Evolutionary conservation across 1,284 basidiomycete species (phyloP), one percentile per base, ranked within the genome.

Genomic region (Vanrija humicola): DNA sequence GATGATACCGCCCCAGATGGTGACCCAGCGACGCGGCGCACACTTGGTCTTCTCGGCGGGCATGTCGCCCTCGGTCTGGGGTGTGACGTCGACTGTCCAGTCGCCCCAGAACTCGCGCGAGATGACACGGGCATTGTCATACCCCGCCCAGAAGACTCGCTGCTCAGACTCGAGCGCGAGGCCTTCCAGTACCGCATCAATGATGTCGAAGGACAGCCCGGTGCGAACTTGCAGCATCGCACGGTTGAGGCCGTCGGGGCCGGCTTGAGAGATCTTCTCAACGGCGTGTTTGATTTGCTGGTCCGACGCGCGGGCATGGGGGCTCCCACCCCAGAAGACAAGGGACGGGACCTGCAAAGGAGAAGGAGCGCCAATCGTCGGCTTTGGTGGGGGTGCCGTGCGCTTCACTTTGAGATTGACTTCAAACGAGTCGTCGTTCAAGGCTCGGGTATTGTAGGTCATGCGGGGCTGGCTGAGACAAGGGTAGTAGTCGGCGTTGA

Each of bases 111-210:
- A 79, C 5, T 76, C 72, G 0, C 81, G 78, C 63, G 78, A 68
- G 58, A 85, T 76, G 38, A 88, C 70, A n/a, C 78, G 68, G 34
- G 81, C 72, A 15, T 70, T 69, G 38, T 79, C 77, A 66, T 87
- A 87, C 14, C 88, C 89, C 9, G 80, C 78, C 84, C 86, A 87
- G 66, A 85, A 82, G 16, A 87, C 67, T 54, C 84, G 78, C 5
- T 86, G 84, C 3, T 45, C 23, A 8, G 46, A 23, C n/a, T 67
- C 56, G 18, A 21, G 19, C 1, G 65, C 54, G 10, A 70, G 53
- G 0, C 53, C 42, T 1, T 64, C 59, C 3, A 69, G 49, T 0
- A 59, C 58, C 6, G 46, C 38, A 28, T 59, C 50, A 12, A 69
- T 54, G 1, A n/a, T 25, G 12, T 38, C 28, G n/a, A 38, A 12